Evolutionary conservation across 2,329 filamentous ascomycete species (phyloP), one percentile per base, ranked within the genome.

Genomic region (Akanthomyces muscarius): DNA sequence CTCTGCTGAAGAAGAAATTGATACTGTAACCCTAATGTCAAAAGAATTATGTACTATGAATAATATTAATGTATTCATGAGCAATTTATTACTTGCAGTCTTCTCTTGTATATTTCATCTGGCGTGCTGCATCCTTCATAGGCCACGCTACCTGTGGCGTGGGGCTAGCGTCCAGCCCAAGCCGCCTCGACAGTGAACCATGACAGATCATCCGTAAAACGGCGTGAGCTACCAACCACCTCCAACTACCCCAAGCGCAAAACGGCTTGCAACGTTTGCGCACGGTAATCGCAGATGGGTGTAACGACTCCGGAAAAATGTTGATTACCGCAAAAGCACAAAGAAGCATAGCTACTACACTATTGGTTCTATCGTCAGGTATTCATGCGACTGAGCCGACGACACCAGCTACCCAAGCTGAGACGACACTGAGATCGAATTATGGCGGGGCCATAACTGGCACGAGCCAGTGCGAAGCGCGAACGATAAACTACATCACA

Each of bases 401-500:
- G 23, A 48, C 47, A 25, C 61, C 38, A 21, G 30, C 47, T n/a
- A 45, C 61, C 18, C 53, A 44, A 21, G 41, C 61, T 38, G 53
- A 51, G 47, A 51, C 58, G 53, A 58, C 51, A 41, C 42, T 44
- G 25, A 42, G n/a, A 38, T 52, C 63, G 36, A 64, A 56, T 38
- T 25, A 48, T 16, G 56, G 25, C 50, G 50, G 44, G 4, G 51
- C 42, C 8, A 51, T 64, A 2, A 61, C 62, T 33, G 44, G 53
- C 11, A 47, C 44, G n/a, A 64, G 63, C 59, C 59, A 62, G 23
- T 87, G 84, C 75, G 82, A 83, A 68, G 81, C 77, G 61, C 84
- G 85, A 68, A 91, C 88, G 1, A 86, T 91, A 71, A 93, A 94
- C 75, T 92, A 93, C 75, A 91, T 94, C 66, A 93, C 89, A 13